These are phyloP conservation scores for Chrysoporthe puriensis DNA, from an alignment of 2,329 filamentous ascomycete species.

Conservation along the genomic window DNA sequence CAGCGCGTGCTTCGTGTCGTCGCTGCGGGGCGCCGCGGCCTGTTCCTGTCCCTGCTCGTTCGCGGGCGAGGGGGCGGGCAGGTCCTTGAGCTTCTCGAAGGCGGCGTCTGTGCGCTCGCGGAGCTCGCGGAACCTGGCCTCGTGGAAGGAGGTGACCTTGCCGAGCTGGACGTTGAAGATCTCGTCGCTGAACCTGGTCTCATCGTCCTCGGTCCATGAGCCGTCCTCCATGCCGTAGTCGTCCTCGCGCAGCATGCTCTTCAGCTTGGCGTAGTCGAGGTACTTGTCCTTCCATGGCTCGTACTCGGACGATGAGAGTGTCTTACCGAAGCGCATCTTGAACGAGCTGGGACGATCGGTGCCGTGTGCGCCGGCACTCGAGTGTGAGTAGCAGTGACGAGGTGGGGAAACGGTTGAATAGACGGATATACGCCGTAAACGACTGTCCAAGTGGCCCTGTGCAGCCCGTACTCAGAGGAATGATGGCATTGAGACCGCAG, in stretches of 20 bases:
- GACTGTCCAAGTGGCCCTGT: not conserved
- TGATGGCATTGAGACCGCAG: too few species aligned
- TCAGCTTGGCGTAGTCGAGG: conserved; percentile 94
- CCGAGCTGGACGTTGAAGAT: conserved; percentile 93
- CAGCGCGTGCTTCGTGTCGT: conserved; percentile 57
- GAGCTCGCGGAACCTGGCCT: conserved; percentile 68
- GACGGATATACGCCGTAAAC: not conserved
- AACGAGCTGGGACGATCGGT: conserved; percentile 1
- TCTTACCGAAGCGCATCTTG: conserved; percentile 91
- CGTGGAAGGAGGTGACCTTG: conserved; percentile 90
- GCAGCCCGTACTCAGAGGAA: not conserved
- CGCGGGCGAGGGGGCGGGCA: conserved; percentile 68
- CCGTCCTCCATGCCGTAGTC: conserved; percentile 61
- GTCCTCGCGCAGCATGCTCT: conserved; percentile 83
- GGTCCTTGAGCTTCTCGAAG: conserved; percentile 76
- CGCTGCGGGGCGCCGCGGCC: conserved; percentile 48
- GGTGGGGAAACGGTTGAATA: not conserved
- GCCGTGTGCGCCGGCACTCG: not conserved
- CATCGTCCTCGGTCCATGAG: conserved; percentile 91
- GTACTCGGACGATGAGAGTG: conserved; percentile 78
- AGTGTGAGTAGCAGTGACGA: not conserved
- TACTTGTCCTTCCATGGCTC: conserved; percentile 90
- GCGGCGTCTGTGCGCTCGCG: conserved; percentile 57
- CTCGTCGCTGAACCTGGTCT: conserved; percentile 92
- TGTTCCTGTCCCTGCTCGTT: conserved; percentile 45